Evolutionary conservation across 139 green algal species (phyloP).

Genomic region (Helicosporidium sp.): DNA sequence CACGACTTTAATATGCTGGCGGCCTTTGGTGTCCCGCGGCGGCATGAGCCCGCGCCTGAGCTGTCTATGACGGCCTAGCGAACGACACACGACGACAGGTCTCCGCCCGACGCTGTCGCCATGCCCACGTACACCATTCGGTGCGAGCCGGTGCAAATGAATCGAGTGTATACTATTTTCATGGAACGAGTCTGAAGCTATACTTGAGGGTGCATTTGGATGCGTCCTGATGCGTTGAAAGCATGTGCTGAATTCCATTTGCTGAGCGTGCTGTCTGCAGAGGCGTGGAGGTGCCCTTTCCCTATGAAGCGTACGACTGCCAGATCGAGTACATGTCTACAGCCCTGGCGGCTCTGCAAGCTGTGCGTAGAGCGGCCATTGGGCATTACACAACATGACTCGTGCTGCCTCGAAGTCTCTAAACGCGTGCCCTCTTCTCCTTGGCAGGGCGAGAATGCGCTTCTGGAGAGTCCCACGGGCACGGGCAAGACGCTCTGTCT

Average conservation of each 20-base stretch:
- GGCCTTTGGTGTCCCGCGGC: too few species aligned
- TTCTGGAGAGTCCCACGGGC: constrained; percentile 86
- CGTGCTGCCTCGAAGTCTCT: neutral
- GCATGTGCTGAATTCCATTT: neutral
- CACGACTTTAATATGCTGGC: too few species aligned
- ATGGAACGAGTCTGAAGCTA: too few species aligned
- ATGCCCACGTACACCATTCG: neutral
- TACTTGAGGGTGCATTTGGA: neutral
- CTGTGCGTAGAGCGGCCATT: constrained; percentile 21
- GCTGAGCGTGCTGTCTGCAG: constrained; percentile 6
- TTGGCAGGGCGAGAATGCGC: constrained; percentile 47
- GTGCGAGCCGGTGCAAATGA: too few species aligned
- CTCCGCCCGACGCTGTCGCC: too few species aligned
- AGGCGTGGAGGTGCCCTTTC: constrained; percentile 58
- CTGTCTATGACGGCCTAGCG: too few species aligned
- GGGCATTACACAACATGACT: neutral
- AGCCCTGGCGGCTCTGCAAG: constrained; percentile 71
- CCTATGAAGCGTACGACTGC: constrained; percentile 62
- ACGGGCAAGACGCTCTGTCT: constrained; percentile 95
- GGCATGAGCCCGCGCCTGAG: too few species aligned
- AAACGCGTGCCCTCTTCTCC: neutral
- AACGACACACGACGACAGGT: too few species aligned
- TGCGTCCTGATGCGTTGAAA: neutral
- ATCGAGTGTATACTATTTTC: too few species aligned
- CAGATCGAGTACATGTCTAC: constrained; percentile 76